Base-by-base conservation (phyloP, 2,329 filamentous ascomycete species). In the Claviceps sp. region DNA sequence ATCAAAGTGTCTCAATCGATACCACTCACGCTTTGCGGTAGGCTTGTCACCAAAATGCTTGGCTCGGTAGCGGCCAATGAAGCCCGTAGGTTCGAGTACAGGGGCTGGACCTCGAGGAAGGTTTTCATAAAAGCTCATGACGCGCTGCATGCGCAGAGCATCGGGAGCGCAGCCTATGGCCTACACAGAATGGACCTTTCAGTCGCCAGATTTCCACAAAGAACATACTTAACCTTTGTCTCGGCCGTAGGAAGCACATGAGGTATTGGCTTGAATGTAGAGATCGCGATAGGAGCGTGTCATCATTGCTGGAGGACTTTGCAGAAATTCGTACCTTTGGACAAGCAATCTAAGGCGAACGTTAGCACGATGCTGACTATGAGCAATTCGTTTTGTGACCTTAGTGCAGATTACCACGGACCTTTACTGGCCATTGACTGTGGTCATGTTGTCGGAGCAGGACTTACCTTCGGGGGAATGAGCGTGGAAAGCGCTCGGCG, bases 91-190 rank as follows among this genome's bases (percentile, higher is more conserved):
- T 79, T 95, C 82, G 62, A 81, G 71, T 71, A 88, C 83, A 64
- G 93, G 90, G 65, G 90, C 90, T 62, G 87, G 72, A 63, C 93
- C 94, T 67, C 90, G 88, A 68, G 94, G 93, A 55, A 98, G 88
- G 74, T 91, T 94, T 78, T 94, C 88, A 81, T 98, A 98, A 81
- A 98, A 97, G 76, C 81, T 88, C 72, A 97, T 91, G 63, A 98
- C 89, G 65, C 90, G 87, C 72, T 95, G 86, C 93, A 98, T 97
- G 70, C 91, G 88, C 67, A 89, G 81, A 68, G 93, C 93, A 82
- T 97, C 91, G 68, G 90, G 88, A 62, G 90, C 89, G 68, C 86
- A 86, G 67, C 93, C 91, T 68, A 98, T 89, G 63, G 87, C 90
- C 93, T 97, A 70, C 60, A 45, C 34, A 54, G 55, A 38, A 44